Evolutionary conservation across 192 early-diverging fungal genomes (phyloP), one percentile per base, ranked within the genome.

Genomic region (Entrophospora sp.): DNA sequence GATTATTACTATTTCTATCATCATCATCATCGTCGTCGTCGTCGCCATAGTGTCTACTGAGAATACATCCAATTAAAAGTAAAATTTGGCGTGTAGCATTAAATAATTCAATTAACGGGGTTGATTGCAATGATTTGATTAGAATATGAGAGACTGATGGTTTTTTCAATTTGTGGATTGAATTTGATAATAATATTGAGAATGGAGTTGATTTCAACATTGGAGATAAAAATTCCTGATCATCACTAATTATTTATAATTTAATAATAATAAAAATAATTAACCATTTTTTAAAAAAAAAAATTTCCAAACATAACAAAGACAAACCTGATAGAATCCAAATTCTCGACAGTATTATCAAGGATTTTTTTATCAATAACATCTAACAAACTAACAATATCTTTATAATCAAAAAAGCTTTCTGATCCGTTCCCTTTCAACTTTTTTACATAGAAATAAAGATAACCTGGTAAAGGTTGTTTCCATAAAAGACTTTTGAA

Each of bases 401-500:
- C n/a, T n/a, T n/a, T n/a, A n/a, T n/a, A n/a, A n/a, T n/a, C n/a
- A n/a, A n/a, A n/a, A n/a, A n/a, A n/a, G n/a, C n/a, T n/a, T n/a
- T n/a, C n/a, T n/a, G n/a, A n/a, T n/a, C 46, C 28, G 32, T 56
- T 66, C 0, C 68, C 69, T 53, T 71, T 64, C 20, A 75, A 70
- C 22, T 45, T 48, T 18, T 35, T 30, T 16, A 76, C 4, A 57
- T 63, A 76, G 1, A 67, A 16, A 31, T 70, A 61, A 28, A 72
- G 31, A 51, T 71, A 73, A 7, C 34, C 31, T 20, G 77, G 56
- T 18, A 73, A 37, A 16, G 71, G 65, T 38, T 81, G 81, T 34
- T 81, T 76, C 28, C 71, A 59, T 10, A 61, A 42, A 5, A 81
- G 28, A 2, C 60, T 52, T 2, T 55, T 60, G 7, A 79, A 43